Conservation (phyloP, 768 basidiomycete species). For the Polyporus arcularius region DNA sequence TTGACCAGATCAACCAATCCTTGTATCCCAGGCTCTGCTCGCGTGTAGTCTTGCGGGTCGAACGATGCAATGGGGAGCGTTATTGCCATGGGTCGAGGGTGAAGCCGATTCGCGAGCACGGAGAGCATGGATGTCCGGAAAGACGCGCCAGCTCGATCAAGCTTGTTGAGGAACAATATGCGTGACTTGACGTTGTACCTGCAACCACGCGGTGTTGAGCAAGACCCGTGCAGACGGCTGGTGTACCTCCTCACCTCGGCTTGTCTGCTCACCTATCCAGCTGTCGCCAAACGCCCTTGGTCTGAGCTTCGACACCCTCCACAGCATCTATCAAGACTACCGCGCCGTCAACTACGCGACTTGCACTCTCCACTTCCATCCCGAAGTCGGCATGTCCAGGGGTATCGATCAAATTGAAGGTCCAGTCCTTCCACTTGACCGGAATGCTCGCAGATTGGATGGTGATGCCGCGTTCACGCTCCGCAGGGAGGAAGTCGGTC, state of each 20-base stretch:
- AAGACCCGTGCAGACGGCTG: not conserved
- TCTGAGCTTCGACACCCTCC: constrained; percentile 90
- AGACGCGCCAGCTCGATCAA: constrained; percentile 86
- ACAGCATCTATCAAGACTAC: constrained; percentile 88
- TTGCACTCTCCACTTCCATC: constrained; percentile 96
- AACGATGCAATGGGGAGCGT: constrained; percentile 82
- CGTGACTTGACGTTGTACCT: constrained; percentile 82
- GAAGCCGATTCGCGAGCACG: constrained; percentile 71
- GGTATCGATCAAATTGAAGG: constrained; percentile 86
- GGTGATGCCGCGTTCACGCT: constrained; percentile 88
- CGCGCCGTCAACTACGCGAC: constrained; percentile 86
- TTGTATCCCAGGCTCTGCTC: constrained; percentile 81
- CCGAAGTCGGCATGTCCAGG: constrained; percentile 94
- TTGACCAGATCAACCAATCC: constrained; percentile 82
- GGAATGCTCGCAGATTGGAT: constrained; percentile 93
- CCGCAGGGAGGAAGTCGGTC: constrained; percentile 87
- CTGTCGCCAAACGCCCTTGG: constrained; percentile 86
- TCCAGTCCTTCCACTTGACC: constrained; percentile 82
- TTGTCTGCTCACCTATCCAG: constrained; percentile 67
- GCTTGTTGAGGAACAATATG: constrained; percentile 84
- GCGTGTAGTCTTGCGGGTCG: constrained; percentile 58
- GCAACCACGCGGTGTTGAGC: constrained; percentile 1
- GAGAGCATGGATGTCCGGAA: constrained; percentile 73
- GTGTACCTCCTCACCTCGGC: constrained; percentile 33
- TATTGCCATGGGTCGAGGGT: constrained; percentile 69